Evolutionary conservation across 345 rosid genomes (phyloP).

Genomic region (Gossypium stocksii): DNA sequence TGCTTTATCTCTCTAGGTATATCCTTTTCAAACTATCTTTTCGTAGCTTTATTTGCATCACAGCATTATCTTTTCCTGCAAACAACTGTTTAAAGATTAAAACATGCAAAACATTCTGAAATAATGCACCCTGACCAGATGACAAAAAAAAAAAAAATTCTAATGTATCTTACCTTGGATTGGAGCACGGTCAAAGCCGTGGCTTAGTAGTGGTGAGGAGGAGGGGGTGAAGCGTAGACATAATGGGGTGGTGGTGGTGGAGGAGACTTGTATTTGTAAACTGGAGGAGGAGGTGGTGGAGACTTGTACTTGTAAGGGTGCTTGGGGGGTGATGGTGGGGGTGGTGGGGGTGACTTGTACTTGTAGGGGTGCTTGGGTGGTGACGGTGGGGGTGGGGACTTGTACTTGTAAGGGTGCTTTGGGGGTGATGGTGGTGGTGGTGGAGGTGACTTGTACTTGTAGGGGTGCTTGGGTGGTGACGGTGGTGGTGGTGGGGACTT

Average conservation of each 20-base stretch:
- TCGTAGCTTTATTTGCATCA: neutral
- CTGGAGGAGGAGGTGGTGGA: neutral
- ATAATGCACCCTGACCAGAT: neutral
- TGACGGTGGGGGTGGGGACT: neutral
- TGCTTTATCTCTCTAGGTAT: neutral
- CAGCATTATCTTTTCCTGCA: neutral
- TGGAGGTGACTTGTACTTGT: neutral
- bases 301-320: neutral
- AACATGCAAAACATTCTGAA: neutral
- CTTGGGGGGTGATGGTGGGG: neutral
- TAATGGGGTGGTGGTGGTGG: slow-evolving; percentile 31
- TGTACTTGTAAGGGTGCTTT: neutral
- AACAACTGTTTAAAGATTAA: neutral
- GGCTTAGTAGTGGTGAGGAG: slow-evolving; percentile 56
- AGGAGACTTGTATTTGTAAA: slow-evolving; percentile 20
- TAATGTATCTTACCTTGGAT: neutral
- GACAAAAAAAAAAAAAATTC: neutral
- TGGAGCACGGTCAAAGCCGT: neutral
- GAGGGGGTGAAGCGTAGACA: slow-evolving; percentile 41
- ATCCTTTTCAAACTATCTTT: neutral
- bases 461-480: neutral
- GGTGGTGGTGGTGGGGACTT: neutral
- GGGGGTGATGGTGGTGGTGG: neutral
- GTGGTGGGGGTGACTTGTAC: neutral
- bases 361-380: neutral